Evolutionary conservation across 2,329 filamentous ascomycete species (phyloP).

Genomic region (Colletotrichum orbiculare): DNA sequence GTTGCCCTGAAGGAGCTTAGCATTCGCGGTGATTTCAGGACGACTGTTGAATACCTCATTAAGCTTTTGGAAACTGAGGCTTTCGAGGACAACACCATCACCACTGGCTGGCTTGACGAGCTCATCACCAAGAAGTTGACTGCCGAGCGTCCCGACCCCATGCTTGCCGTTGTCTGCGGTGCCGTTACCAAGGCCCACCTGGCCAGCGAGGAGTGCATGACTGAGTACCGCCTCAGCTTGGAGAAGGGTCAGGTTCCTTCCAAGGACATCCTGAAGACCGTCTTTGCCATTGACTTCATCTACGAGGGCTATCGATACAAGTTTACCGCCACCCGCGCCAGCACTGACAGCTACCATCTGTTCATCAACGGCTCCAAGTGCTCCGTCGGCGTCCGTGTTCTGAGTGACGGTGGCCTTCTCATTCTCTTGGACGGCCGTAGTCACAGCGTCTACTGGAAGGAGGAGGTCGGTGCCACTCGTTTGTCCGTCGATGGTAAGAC

Average conservation of each 20-base stretch:
- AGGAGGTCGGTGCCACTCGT: slow-evolving; percentile 95
- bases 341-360: slow-evolving; percentile 92
- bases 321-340: slow-evolving; percentile 95
- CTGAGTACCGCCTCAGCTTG: slow-evolving; percentile 86
- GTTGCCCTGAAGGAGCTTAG: slow-evolving; percentile 98
- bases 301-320: slow-evolving; percentile 98
- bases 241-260: slow-evolving; percentile 98
- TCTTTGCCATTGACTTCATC: slow-evolving; percentile 98
- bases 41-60: slow-evolving; percentile 98
- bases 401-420: slow-evolving; percentile 93
- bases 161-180: slow-evolving; percentile 94
- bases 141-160: slow-evolving; percentile 92
- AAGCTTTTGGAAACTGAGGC: slow-evolving; percentile 98
- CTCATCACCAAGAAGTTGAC: slow-evolving; percentile 98
- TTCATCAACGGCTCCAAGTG: slow-evolving; percentile 99
- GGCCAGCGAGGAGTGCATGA: slow-evolving; percentile 88
- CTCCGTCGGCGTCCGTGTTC: slow-evolving; percentile 88
- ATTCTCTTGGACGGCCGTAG: slow-evolving; percentile 91
- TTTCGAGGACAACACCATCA: slow-evolving; percentile 99
- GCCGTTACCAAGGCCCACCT: slow-evolving; percentile 95
- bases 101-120: slow-evolving; percentile 98
- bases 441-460: slow-evolving; percentile 99
- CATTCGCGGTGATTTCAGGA: slow-evolving; percentile 99
- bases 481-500: slow-evolving; percentile 98
- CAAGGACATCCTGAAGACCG: slow-evolving; percentile 96